Base-by-base conservation (phyloP, 805 yeast species). In the Jamesozyma hellenica region DNA sequence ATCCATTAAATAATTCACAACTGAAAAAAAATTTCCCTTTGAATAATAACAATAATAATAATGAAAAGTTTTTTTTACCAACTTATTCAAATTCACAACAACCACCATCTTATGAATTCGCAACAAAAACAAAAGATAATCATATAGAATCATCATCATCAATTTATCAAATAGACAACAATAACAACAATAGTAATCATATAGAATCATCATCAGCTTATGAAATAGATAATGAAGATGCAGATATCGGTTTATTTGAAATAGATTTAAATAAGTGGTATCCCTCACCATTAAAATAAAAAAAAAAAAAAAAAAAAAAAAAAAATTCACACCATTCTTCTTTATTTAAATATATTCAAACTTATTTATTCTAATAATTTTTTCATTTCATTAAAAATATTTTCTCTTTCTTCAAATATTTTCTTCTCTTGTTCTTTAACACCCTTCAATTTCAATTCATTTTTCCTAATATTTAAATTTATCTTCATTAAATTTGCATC, bases 181-280 rank as follows among this genome's bases (percentile, higher is more conserved):
- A 21, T 8, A 21, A 21, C 23, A 21, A 21, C 23, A 21, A 21
- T 8, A 21, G 8, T 21, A 5, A 21, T 21, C 23, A 21, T 21
- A 8, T 21, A 21, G 23, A 21, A 21, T 21, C 23, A 21, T 21
- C 23, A 21, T 21, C 23, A 6, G 5, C 8, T 21, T 21, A 21
- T 21, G 23, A 21, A 21, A 5, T 6, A 6, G 23, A 29, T n/a
- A 29, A 27, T 11, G 13, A 26, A 14, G 18, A 15, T 28, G 19
- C 7, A 9, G 67, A 64, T 41, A 56, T 63, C 6, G 62, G 67
- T 0, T 58, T 64, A 5, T 45, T 60, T 28, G 47, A 48, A 15
- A 36, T 48, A 7, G 51, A 52, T 34, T 41, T 49, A 13, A 50
- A 46, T 36, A 40, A 47, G 11, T 50, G 60, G 56, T 57, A 51